Evolutionary conservation across 179 eudicot species (phyloP), one percentile per base, ranked within the genome.

Genomic region (Gypsophila paniculata): DNA sequence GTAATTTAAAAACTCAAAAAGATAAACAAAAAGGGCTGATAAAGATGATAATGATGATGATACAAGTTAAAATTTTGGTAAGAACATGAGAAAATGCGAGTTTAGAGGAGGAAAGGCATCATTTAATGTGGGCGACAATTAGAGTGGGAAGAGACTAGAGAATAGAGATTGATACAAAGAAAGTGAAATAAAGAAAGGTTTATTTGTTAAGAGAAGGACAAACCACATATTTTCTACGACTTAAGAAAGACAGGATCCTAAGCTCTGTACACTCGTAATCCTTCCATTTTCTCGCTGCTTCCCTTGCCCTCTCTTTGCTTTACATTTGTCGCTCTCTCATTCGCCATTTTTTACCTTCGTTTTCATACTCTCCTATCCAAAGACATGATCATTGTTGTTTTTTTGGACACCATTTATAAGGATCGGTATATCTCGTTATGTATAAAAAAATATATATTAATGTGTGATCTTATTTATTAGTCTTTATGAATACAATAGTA

Each of bases 191-290:
- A 19, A 36, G 36, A 26, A 9, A 54, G 12, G 51, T 21, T n/a
- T n/a, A n/a, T 22, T 69, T 18, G 63, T 61, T 44, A 63, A 42
- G 49, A 23, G 65, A 19, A 46, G 32, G 69, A 38, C 21, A 21
- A 9, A 46, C 59, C 34, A 17, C 21, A 23, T 7, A 25, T 64
- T 44, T 51, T 13, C 60, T 68, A 58, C 53, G 68, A 49, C 71
- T 68, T 62, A 58, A 71, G 72, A 69, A 74, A 71, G 85, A 77
- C 78, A 77, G 77, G 65, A 82, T 82, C 84, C 73, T 66, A 67
- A 59, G 79, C 79, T 77, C 77, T 82, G 82, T 82, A 66, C 75
- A 44, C 72, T 75, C 80, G 85, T 82, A 82, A 78, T 49, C 54
- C 25, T 5, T 7, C 61, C 84, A 84, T 78, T 73, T 22, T 71